Conservation (phyloP, 2,329 filamentous ascomycete species). For the Aspergillus fructus region DNA sequence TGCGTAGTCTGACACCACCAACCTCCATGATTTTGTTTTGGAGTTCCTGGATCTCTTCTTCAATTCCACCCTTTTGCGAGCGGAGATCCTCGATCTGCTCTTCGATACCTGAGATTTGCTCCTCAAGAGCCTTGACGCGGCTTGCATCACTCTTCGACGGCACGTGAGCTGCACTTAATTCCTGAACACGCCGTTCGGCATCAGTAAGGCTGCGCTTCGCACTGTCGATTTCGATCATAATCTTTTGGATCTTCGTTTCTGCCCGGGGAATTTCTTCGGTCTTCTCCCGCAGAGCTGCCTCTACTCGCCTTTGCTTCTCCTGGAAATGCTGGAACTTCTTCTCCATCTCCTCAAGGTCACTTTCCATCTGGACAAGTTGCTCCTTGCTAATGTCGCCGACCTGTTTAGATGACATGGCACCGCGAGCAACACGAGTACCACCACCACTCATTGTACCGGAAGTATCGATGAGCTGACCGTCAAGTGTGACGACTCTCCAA, state of each 20-base stretch:
- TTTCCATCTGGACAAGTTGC: slow-evolving; percentile 82
- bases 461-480: slow-evolving; percentile 94
- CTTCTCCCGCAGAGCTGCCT: slow-evolving; percentile 69
- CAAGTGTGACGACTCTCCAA: slow-evolving; percentile 95
- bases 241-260: slow-evolving; percentile 89
- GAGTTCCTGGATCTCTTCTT: slow-evolving; percentile 86
- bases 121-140: slow-evolving; percentile 70
- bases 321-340: slow-evolving; percentile 81
- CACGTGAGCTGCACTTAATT: slow-evolving; percentile 77
- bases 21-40: slow-evolving; percentile 99
- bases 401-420: slow-evolving; percentile 95
- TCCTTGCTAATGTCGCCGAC: slow-evolving; percentile 84
- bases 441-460: slow-evolving; percentile 99
- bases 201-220: slow-evolving; percentile 80
- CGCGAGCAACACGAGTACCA: slow-evolving; percentile 84
- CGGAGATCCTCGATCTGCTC: slow-evolving; percentile 78
- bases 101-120: slow-evolving; percentile 72
- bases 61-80: slow-evolving; percentile 81
- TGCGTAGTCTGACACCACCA: slow-evolving; percentile 86
- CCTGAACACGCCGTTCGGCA: slow-evolving; percentile 78
- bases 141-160: slow-evolving; percentile 77
- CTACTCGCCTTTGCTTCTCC: slow-evolving; percentile 76
- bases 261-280: slow-evolving; percentile 77
- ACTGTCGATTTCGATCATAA: slow-evolving; percentile 83
- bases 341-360: slow-evolving; percentile 81